These are phyloP conservation scores for Trichoderma sp. DNA, from an alignment of 2,329 filamentous ascomycete species.

Conservation along the genomic window DNA sequence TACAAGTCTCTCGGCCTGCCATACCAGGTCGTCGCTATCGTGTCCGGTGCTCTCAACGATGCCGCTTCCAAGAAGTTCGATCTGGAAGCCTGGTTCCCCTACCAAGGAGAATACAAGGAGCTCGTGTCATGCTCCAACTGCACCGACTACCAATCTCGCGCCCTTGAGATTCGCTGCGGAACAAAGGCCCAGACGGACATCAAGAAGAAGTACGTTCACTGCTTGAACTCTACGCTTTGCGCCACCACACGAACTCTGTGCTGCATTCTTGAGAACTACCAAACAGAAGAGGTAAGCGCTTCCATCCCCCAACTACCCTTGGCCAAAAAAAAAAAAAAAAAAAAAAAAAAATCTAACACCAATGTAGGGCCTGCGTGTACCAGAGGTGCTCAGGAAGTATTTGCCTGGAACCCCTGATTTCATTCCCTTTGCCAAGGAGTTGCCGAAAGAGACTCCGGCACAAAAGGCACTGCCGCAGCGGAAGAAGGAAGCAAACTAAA, in stretches of 20 bases:
- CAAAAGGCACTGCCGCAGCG: constrained; percentile 32
- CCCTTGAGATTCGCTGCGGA: constrained; percentile 88
- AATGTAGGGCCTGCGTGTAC: constrained; percentile 69
- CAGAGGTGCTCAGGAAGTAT: constrained; percentile 81
- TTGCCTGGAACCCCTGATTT: constrained; percentile 87
- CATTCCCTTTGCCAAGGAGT: constrained; percentile 81
- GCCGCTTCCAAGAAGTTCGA: constrained; percentile 82
- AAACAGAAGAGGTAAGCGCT: constrained; percentile 70
- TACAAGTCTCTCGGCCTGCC: constrained; percentile 86
- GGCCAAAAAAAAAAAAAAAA: neutral
- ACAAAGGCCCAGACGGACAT: constrained; percentile 79
- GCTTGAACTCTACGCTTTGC: constrained; percentile 83
- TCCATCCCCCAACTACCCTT: too few relatives aligned
- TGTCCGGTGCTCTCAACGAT: constrained; percentile 90
- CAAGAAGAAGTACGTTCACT: constrained; percentile 91
- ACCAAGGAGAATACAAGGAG: constrained; percentile 97
- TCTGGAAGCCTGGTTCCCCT: constrained; percentile 93
- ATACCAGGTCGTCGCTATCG: constrained; percentile 89
- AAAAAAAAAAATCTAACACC: neutral
- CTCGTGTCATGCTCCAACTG: constrained; percentile 97
- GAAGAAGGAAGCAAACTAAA: constrained; percentile 33
- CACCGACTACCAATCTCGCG: constrained; percentile 93
- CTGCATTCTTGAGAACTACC: constrained; percentile 95
- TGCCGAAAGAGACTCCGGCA: constrained; percentile 62
- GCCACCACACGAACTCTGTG: constrained; percentile 91